Evolutionary conservation across 306 rosid genomes (phyloP).

Genomic region (Carpinus fangiana): DNA sequence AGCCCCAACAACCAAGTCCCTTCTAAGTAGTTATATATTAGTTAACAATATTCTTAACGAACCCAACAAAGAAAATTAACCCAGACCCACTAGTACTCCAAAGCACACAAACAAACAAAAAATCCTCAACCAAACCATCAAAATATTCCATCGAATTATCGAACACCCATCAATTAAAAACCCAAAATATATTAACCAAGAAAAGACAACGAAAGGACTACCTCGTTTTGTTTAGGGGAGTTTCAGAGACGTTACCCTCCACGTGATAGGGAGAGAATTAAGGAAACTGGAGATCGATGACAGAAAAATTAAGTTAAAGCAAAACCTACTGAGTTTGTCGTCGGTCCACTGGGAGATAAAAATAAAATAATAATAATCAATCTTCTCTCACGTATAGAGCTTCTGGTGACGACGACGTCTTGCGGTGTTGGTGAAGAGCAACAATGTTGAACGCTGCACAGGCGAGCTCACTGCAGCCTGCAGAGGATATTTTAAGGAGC

Average conservation of each 20-base stretch:
- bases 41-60: not conserved
- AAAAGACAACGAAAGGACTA: not conserved
- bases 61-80: not conserved
- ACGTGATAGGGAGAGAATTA: constrained; percentile 19
- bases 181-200: not conserved
- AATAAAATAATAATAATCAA: too few relatives aligned
- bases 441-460: too few relatives aligned
- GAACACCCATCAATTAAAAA: not conserved
- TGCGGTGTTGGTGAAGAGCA: too few relatives aligned
- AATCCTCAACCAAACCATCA: not conserved
- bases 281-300: too few relatives aligned
- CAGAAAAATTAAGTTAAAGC: too few relatives aligned
- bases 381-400: too few relatives aligned
- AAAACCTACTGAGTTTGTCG: too few relatives aligned
- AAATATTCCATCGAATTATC: not conserved
- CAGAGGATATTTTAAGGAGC: too few relatives aligned
- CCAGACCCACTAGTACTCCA: not conserved
- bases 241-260: constrained; percentile 22
- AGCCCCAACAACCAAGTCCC: not conserved
- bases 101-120: not conserved
- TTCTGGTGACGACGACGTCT: too few relatives aligned
- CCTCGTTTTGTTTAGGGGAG: constrained; percentile 43
- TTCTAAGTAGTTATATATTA: not conserved
- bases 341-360: too few relatives aligned
- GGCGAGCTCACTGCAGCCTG: too few relatives aligned